Percentiles rank a stretch among this genome's conserved stretches.
Conservation (phyloP, 2,329 filamentous ascomycete genomes). For the Pseudogymnoascus sp. region DNA sequence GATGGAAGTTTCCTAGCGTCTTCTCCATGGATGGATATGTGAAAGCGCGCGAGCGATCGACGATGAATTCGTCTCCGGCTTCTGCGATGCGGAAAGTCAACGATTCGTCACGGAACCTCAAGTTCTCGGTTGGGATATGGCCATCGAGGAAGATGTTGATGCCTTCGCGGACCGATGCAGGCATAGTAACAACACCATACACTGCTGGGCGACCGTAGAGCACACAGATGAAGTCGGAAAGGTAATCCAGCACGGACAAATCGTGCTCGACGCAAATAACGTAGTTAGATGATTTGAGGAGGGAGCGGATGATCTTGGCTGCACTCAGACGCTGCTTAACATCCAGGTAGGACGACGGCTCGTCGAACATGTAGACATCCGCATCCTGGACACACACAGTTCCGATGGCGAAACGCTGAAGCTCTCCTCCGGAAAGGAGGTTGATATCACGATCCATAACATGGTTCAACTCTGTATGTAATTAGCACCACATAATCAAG, state of each 20-base stretch:
- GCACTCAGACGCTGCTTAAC: conserved; percentile 97
- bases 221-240: conserved; percentile 96
- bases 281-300: conserved; percentile 83
- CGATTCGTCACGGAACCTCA: conserved; percentile 96
- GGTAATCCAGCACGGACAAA: conserved; percentile 94
- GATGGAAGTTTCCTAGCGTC: conserved; percentile 80
- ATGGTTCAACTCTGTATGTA: conserved; percentile 64
- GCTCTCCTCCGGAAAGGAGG: conserved; percentile 88
- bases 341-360: conserved; percentile 97
- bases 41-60: conserved; percentile 79
- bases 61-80: conserved; percentile 76
- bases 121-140: conserved; percentile 94
- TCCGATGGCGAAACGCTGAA: conserved; percentile 96
- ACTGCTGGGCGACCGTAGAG: conserved; percentile 92
- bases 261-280: conserved; percentile 99
- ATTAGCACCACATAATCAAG: neutral
- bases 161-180: conserved; percentile 92
- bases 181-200: conserved; percentile 95
- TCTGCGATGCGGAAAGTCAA: conserved; percentile 92
- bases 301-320: conserved; percentile 82
- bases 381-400: conserved; percentile 92
- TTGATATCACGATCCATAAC: conserved; percentile 88
- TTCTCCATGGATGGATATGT: conserved; percentile 86
- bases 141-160: conserved; percentile 99
- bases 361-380: conserved; percentile 99